Evolutionary conservation across 108 stramenopile genomes (phyloP).

Genomic region (Fistulifera solaris): DNA sequence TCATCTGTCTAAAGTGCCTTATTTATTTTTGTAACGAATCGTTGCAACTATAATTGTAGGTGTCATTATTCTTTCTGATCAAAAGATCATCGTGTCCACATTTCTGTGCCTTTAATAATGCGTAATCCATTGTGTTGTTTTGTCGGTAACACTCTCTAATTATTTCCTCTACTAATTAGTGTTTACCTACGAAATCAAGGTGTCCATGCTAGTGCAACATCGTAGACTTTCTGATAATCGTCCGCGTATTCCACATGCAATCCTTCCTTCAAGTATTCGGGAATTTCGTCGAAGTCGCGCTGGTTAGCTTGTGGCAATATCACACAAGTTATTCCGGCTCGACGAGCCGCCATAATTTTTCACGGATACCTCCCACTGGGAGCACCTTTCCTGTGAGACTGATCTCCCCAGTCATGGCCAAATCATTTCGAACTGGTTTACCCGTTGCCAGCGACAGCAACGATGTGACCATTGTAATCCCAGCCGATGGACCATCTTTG

Average conservation of each 20-base stretch:
- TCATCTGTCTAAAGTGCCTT: too few relatives aligned
- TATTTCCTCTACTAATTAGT: too few relatives aligned
- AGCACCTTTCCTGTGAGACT: constrained; percentile 93
- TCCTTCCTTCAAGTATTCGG: constrained; percentile 92
- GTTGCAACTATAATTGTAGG: too few relatives aligned
- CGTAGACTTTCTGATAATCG: constrained; percentile 82
- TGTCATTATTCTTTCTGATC: too few relatives aligned
- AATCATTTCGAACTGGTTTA: constrained; percentile 77
- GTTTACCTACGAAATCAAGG: too few relatives aligned
- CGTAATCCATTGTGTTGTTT: too few relatives aligned
- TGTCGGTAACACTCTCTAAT: too few relatives aligned
- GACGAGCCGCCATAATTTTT: constrained; percentile 95
- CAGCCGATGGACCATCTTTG: constrained; percentile 98
- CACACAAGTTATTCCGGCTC: constrained; percentile 85
- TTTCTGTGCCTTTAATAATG: too few relatives aligned
- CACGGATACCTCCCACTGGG: constrained; percentile 97
- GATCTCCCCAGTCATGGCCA: constrained; percentile 97
- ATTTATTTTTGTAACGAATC: too few relatives aligned
- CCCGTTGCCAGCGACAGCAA: constrained; percentile 87
- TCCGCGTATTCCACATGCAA: constrained; percentile 90
- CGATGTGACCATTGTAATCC: constrained; percentile 94
- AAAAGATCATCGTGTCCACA: too few relatives aligned
- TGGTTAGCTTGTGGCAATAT: constrained; percentile 86
- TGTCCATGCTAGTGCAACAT: too few relatives aligned
- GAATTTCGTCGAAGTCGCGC: constrained; percentile 94